Conservation (phyloP, 805 yeast genomes). For the Cephaloascus fragrans region DNA sequence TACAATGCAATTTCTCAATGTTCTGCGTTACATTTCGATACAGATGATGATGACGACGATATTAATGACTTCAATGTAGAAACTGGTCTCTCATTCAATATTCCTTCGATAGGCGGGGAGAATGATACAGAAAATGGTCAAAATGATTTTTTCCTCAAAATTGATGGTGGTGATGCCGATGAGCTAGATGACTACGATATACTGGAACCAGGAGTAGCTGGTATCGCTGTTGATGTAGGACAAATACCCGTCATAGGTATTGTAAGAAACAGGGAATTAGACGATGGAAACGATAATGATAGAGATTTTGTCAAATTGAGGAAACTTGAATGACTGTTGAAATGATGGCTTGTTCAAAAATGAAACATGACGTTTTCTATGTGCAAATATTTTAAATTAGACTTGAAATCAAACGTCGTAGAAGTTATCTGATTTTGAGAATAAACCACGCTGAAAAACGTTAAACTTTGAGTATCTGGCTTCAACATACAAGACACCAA, state of each 20-base stretch:
- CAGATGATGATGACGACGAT: conserved; percentile 7
- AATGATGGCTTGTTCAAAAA: no score
- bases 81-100: background rate
- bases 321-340: no score
- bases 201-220: conserved; percentile 11
- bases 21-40: conserved; percentile 25
- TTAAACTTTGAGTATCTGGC: no score
- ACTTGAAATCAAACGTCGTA: no score
- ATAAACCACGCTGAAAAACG: no score
- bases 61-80: conserved; percentile 1
- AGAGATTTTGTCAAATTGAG: background rate
- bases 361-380: no score
- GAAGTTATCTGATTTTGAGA: no score
- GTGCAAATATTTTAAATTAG: no score
- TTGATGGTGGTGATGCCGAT: conserved; percentile 12
- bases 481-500: no score
- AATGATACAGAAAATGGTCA: no score
- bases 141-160: no score
- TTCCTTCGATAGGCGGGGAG: conserved; percentile 2
- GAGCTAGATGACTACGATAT: conserved; percentile 15
- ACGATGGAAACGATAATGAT: no score
- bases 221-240: conserved; percentile 14
- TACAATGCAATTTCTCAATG: conserved; percentile 27
- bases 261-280: conserved; percentile 6
- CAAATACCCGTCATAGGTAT: conserved; percentile 7